phyloP scores from a whole-genome alignment of 257 asterid genomes.

The Solanum medicagineum region DNA sequence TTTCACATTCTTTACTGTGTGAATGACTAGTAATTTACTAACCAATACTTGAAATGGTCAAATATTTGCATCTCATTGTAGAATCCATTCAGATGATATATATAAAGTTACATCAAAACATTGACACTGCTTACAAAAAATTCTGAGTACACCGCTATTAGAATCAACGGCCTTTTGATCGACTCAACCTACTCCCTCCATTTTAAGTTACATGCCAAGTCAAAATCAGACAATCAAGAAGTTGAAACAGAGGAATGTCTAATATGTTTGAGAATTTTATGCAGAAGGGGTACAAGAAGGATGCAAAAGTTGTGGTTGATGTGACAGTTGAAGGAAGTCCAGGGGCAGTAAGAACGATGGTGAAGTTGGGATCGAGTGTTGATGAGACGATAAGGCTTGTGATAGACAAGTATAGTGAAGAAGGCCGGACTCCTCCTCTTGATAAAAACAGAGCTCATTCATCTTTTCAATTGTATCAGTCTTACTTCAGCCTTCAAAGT shows the following conservation, averaged over 20 bases:
- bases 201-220: background rate
- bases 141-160: too few relatives aligned
- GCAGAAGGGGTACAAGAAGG: conserved; percentile 35
- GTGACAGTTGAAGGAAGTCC: conserved; percentile 76
- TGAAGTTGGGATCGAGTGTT: conserved; percentile 55
- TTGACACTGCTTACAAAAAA: background rate
- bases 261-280: background rate
- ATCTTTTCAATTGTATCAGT: conserved; percentile 37
- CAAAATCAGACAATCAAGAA: background rate
- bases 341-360: conserved; percentile 58
- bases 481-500: conserved; percentile 68
- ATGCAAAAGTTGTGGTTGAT: conserved; percentile 59
- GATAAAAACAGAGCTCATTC: conserved; percentile 27
- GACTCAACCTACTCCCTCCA: too few relatives aligned
- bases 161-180: too few relatives aligned
- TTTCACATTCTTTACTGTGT: background rate
- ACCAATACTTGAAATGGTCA: background rate
- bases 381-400: conserved; percentile 50
- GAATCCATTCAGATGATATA: background rate
- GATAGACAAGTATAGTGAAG: conserved; percentile 33
- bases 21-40: background rate
- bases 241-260: background rate
- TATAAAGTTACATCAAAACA: background rate
- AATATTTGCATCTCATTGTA: background rate
- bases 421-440: conserved; percentile 59